Evolutionary conservation across 176 grass and related monocot genomes (phyloP), one percentile per base, ranked within the genome.

Genomic region (Ensete glaucum): DNA sequence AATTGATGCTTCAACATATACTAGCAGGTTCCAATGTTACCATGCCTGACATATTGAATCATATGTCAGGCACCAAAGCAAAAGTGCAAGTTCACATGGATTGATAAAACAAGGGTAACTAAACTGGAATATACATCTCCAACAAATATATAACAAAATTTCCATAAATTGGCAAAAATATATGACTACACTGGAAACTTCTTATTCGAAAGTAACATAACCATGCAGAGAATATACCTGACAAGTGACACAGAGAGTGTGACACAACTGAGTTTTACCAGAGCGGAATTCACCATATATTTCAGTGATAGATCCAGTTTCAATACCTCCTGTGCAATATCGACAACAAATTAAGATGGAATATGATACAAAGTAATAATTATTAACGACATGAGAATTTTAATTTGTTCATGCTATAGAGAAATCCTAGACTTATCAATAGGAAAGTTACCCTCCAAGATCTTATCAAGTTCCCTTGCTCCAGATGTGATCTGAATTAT

Each of bases 261-360:
- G 94, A 64, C 88, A 91, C 64, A 97, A 77, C 67, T 93, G 94
- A 77, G 94, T 93, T 76, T 97, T 97, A 70, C 87, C 90, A 52
- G 82, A 97, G 62, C 94, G 80, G 53, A 97, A 97, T 71, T 97
- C 94, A 24, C 94, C 94, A 83, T 97, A 93, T 52, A 97, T 77
- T 85, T 97, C 94, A 77, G 94, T 93, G 73, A 97, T 97, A 76
- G 94, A 93, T 16, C 93, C 94, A 58, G 94, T 97, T 82, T 97
- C 94, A 80, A 97, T 89, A 67, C 94, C 93, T 69, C 93, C 90
- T 93, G 54, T 81, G 34, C 34, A 43, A 43, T 43, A 43, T 43
- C 24, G 12, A 73, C 64, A 53, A 60, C 15, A 15, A 73, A 58
- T 24, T 49, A 81, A 16, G 58, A 78, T 21, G 53, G 34, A 53